phyloP scores from a whole-genome alignment of 371 early-diverging fungal genomes.

The Syncephalastrum monosporum region DNA sequence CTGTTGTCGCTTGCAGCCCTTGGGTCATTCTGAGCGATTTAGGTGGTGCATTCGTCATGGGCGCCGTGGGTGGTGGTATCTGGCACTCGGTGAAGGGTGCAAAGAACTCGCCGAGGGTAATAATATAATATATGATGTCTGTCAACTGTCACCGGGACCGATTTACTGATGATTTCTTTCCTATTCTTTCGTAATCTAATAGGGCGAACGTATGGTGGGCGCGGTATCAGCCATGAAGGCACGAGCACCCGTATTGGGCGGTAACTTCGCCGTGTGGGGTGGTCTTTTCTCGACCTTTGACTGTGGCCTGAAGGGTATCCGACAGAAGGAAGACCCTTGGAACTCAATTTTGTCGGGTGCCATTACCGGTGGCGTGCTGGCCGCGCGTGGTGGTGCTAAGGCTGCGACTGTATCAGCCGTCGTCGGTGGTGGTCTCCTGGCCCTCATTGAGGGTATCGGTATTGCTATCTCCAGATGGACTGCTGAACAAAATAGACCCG shows the following conservation, averaged over 20 bases:
- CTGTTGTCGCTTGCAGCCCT: constrained; percentile 59
- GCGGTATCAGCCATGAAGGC: constrained; percentile 88
- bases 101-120: constrained; percentile 92
- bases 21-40: constrained; percentile 96
- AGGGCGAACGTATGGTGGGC: constrained; percentile 90
- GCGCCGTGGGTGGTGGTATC: constrained; percentile 93
- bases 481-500: constrained; percentile 59
- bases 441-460: constrained; percentile 93
- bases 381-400: constrained; percentile 88
- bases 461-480: constrained; percentile 68
- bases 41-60: constrained; percentile 97
- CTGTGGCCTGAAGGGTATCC: constrained; percentile 86
- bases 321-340: constrained; percentile 98
- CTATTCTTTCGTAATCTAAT: constrained; percentile 8
- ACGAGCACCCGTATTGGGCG: constrained; percentile 93
- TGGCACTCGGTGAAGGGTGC: constrained; percentile 97
- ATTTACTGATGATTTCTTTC: neutral
- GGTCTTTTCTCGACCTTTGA: constrained; percentile 96
- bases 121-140: neutral
- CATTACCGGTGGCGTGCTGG: constrained; percentile 92
- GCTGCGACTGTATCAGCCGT: constrained; percentile 84
- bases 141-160: neutral
- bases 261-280: constrained; percentile 98
- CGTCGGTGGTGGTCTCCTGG: constrained; percentile 90
- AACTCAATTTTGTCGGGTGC: constrained; percentile 91